Conservation (phyloP, 1,139 yeast species). For the Magnusiomyces paraingens region DNA sequence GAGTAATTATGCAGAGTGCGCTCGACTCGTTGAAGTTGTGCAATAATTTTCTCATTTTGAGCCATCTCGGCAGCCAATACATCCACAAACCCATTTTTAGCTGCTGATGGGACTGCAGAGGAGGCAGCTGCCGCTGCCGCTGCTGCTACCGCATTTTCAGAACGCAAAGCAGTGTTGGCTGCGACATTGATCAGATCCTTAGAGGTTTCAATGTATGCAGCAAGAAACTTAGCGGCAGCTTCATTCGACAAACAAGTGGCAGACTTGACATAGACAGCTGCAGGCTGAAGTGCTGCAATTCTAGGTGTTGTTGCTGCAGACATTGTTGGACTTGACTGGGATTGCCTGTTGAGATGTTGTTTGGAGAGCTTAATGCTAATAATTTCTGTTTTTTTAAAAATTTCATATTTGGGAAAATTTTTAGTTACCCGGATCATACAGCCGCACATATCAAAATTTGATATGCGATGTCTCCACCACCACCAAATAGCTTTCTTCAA, state of each 20-base stretch:
- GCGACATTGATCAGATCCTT: slow-evolving; percentile 27
- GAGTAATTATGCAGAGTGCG: slow-evolving; percentile 43
- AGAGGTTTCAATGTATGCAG: slow-evolving; percentile 45
- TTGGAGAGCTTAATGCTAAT: too few relatives aligned
- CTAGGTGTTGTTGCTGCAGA: not conserved
- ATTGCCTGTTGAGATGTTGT: too few relatives aligned
- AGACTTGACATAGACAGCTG: slow-evolving; percentile 27
- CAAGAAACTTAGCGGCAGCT: slow-evolving; percentile 39
- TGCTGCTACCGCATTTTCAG: slow-evolving; percentile 10
- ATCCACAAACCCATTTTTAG: slow-evolving; percentile 2
- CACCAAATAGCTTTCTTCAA: slow-evolving; percentile 2
- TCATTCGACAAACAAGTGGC: slow-evolving; percentile 28
- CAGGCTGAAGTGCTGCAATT: slow-evolving; percentile 17
- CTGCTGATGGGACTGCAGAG: not conserved
- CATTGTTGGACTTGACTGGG: not conserved
- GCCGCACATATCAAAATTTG: too few relatives aligned
- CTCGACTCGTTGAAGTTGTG: slow-evolving; percentile 61
- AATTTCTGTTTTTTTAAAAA: too few relatives aligned
- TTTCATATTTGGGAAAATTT: too few relatives aligned
- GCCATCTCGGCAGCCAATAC: slow-evolving; percentile 12
- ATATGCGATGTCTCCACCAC: slow-evolving; percentile 5
- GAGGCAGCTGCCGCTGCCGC: slow-evolving; percentile 8
- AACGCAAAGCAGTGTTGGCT: slow-evolving; percentile 30
- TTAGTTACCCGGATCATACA: too few relatives aligned
- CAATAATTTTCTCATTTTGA: slow-evolving; percentile 34